Base-by-base conservation (phyloP, 495 filamentous ascomycete species). In the Trichoderma virens region DNA sequence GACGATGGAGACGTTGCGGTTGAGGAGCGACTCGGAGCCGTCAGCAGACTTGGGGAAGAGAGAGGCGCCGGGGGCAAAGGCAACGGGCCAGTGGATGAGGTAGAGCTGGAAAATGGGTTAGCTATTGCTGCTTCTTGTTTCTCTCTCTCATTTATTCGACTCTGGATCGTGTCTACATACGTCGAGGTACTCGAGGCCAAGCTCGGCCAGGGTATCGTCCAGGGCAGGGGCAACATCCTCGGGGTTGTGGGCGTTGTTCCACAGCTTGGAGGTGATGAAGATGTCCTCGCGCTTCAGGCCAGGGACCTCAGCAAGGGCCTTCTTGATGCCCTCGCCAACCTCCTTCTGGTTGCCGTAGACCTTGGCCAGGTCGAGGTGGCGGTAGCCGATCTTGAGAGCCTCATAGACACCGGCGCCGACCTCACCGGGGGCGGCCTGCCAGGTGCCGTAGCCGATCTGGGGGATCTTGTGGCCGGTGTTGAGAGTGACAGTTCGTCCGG, bases 381-480 rank as follows among this genome's bases (percentile, higher is more conserved):
- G 70, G 67, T 80, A 82, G 14, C 80, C 79, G 18, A 75, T 65
- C 68, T 79, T 75, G 61, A 82, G 75, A 23, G 80, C 79, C 45
- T 72, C 73, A 20, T 62, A 62, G 27, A 65, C 64, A 28, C 59
- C 59, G 23, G 89, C 84, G 60, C 86, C 86, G 68, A 84, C 86
- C 61, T 80, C 86, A 41, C 85, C 82, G 47, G 83, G 85, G 69
- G 81, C 81, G 38, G 90, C 84, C 71, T 90, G 90, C 88, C 88
- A 91, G 47, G 90, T 81, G 61, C 81, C 82, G 62, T 74, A 74
- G 67, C 88, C 88, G 62, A 91, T 86, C 62, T 86, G 71, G 65
- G 88, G 88, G 88, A 91, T 91, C 63, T 88, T 79, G 69, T 82
- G 59, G 62, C 63, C 61, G 27, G 61, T 63, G 62, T 39, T 47